Base-by-base conservation (phyloP, 768 basidiomycete species). In the Leucogyrophana mollusca region DNA sequence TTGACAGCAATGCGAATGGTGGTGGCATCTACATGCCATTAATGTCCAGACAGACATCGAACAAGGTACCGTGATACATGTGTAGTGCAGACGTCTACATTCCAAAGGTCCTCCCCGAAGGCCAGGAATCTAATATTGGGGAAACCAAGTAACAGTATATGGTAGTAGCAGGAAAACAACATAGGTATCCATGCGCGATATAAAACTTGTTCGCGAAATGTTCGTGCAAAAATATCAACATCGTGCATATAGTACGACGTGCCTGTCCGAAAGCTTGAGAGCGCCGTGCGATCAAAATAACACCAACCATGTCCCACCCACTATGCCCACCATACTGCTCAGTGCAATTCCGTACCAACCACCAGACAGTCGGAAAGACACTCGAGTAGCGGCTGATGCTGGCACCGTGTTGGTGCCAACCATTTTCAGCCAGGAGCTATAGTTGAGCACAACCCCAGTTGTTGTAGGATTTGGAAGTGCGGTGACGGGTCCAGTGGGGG, bases 221-320 rank as follows among this genome's bases (percentile, higher is more conserved):
- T 57, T 42, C 50, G 43, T 47, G 39, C 17, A 21, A 11, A 46
- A 46, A 45, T 33, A 46, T 30, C 20, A 16, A 37, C n/a, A 18
- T 21, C n/a, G 33, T 39, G 38, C 14, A 49, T 21, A 24, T 34
- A 46, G 41, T 37, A 45, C 6, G 27, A 13, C 27, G 13, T 30
- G 23, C 10, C 55, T 49, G 51, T 44, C 35, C 48, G 43, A 32
- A 42, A 46, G 34, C 40, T n/a, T 18, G 20, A 22, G n/a, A n/a
- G 22, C 17, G 21, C 40, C 9, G 18, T 25, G 7, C 10, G 8
- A 13, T 56, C 46, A 64, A 20, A 59, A 22, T 13, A 64, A 32
- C 38, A 69, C 44, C 14, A 69, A 23, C 67, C 67, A 69, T 27
- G 49, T 57, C n/a, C 65, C 65, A 21, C 65, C 56, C 10, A 34